Base-by-base conservation (phyloP, 495 filamentous ascomycete genomes). In the Aspergillus wentii region DNA sequence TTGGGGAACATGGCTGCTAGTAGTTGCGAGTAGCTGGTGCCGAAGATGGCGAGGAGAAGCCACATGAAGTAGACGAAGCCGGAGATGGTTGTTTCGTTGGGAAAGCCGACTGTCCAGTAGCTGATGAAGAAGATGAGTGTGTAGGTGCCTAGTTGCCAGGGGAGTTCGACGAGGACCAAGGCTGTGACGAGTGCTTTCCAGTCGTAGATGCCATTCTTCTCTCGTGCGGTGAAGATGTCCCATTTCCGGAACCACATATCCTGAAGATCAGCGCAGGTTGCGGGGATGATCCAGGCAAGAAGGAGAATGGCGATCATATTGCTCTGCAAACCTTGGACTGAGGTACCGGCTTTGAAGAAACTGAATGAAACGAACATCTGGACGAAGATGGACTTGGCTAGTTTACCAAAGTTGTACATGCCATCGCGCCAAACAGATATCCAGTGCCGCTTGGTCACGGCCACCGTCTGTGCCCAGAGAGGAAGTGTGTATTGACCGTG, bases 151-250 rank as follows among this genome's bases (percentile, higher is more conserved):
- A 32, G 3, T 0, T 22, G 3, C 17, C 28, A 40, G 15, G 37
- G 37, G n/a, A 40, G 30, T 10, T 40, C 37, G 3, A 40, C 37
- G 8, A 23, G 6, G 2, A 25, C 30, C 7, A 40, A 5, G 8
- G 37, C 37, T 5, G 19, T 5, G 3, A 40, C 17, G 4, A 40
- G 17, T 4, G 37, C 37, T 18, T 32, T 31, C 9, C 10, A 33
- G 18, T 40, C 37, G 21, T 40, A 40, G 1, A 40, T 31, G 7
- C 37, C 37, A 15, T 40, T 40, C 1, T 13, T 16, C 37, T 40
- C 37, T 9, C 37, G 37, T 18, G 37, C 37, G 3, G 19, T 18
- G 7, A 31, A 40, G 30, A 40, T 22, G n/a, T 15, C 7, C 37
- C 37, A 40, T 15, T 40, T 40, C 27, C 16, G 8, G 28, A 13